A percentile compares a stretch with the other conserved stretches of the same genome.
Conservation (phyloP, 108 stramenopile genomes). For the Nitzschia sp. region DNA sequence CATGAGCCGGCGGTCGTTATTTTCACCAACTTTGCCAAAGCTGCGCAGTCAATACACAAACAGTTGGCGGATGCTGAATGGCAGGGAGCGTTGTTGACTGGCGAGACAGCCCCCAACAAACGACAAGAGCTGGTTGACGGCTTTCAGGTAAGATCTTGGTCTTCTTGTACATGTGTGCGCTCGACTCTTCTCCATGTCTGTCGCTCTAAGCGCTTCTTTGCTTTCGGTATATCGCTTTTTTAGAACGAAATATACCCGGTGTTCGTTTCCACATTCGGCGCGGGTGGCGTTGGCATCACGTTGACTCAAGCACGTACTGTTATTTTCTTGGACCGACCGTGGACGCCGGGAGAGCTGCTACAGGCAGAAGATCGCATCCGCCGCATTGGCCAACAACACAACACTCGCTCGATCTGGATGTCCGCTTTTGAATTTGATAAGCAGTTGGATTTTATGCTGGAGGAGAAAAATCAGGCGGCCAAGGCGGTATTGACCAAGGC, state of each 20-base stretch:
- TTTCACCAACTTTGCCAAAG: slow-evolving; percentile 71
- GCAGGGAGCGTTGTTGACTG: slow-evolving; percentile 68
- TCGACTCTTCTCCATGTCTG: neutral
- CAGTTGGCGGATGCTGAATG: slow-evolving; percentile 60
- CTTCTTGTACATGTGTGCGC: neutral
- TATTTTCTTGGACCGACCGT: slow-evolving; percentile 82
- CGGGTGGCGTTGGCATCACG: slow-evolving; percentile 85
- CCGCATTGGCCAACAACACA: slow-evolving; percentile 79
- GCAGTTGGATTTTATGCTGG: slow-evolving; percentile 72
- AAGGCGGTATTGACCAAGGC: slow-evolving; percentile 48
- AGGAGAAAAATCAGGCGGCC: slow-evolving; percentile 62
- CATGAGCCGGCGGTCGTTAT: slow-evolving; percentile 70
- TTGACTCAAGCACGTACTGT: slow-evolving; percentile 82
- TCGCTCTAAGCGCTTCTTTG: neutral
- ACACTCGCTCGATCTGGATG: slow-evolving; percentile 73
- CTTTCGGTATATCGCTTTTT: neutral
- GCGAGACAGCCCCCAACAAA: slow-evolving; percentile 67
- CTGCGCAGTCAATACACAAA: slow-evolving; percentile 61
- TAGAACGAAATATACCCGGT: slow-evolving; percentile 60
- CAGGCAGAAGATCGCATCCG: slow-evolving; percentile 83
- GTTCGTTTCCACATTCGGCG: slow-evolving; percentile 85
- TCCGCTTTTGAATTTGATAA: slow-evolving; percentile 66
- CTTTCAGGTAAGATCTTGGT: slow-evolving; percentile 51
- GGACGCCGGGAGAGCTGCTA: slow-evolving; percentile 71
- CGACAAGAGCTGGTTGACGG: slow-evolving; percentile 77